These are phyloP conservation scores for Desmodesmus armatus DNA, from an alignment of 139 green algal genomes.

Conservation along the genomic window DNA sequence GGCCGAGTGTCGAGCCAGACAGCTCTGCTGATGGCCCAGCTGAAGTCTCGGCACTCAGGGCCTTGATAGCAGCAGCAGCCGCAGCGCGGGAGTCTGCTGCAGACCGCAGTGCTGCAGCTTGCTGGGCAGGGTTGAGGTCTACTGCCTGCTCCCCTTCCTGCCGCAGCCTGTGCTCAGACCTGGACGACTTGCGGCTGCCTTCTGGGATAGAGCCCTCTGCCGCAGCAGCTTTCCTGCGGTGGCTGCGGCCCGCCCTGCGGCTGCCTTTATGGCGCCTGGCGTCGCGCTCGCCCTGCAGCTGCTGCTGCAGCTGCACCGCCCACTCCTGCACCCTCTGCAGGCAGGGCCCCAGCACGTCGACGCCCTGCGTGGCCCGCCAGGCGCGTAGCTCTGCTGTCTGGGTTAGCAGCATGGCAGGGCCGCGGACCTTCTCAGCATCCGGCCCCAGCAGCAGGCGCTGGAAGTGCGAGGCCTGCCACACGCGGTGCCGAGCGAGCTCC, in stretches of 20 bases:
- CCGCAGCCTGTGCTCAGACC: no score
- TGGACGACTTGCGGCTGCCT: not conserved
- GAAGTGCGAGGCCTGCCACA: slow-evolving; percentile 22
- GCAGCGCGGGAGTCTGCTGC: no score
- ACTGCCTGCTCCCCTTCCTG: no score
- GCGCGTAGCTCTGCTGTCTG: slow-evolving; percentile 35
- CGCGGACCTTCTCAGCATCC: slow-evolving; percentile 32
- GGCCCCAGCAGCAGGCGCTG: slow-evolving; percentile 42
- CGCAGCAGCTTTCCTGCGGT: no score
- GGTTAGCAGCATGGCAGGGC: slow-evolving; percentile 23
- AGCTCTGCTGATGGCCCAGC: no score
- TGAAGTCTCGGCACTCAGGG: no score
- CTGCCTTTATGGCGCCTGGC: not conserved
- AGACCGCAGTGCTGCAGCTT: no score
- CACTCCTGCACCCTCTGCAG: not conserved
- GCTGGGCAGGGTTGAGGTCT: no score
- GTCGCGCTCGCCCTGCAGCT: not conserved
- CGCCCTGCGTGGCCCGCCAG: slow-evolving; percentile 7
- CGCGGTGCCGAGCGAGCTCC: not conserved
- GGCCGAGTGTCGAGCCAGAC: no score
- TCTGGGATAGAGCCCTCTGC: no score
- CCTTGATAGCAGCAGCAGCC: no score
- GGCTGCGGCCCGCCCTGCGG: not conserved
- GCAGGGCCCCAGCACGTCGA: slow-evolving; percentile 26
- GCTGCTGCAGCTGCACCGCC: slow-evolving; percentile 16